Base-by-base conservation (phyloP, 768 basidiomycete species). In the Kockovaella imperatae region DNA sequence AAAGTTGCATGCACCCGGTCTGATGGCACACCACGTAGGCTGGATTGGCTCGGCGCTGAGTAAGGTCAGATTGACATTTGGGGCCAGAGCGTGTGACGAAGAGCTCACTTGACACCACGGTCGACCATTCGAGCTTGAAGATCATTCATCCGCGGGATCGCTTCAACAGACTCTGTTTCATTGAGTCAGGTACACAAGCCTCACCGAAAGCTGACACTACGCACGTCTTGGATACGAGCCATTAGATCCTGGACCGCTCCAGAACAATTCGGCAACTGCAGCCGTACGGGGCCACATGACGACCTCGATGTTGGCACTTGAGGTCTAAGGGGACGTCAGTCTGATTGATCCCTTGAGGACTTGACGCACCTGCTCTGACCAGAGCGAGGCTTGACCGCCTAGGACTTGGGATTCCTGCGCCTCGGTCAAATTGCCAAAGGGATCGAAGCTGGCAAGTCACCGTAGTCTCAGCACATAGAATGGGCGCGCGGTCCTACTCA, bases 241-340 rank as follows among this genome's bases (percentile, higher is more conserved):
- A n/a, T n/a, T n/a, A n/a, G n/a, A n/a, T n/a, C 36, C 36, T 15
- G 57, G 50, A 4, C 84, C 83, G 1, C 78, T 80, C 84, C 85
- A 87, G 68, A 84, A 86, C 15, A 86, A 62, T 74, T 87, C 86
- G 0, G 84, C 84, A 13, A 80, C 78, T 0, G 79, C 77, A 0
- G 81, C 82, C 13, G 82, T 80, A 42, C 83, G 76, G 11, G 83
- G 85, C 85, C 85, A 87, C 1, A 77, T 74, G 40, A 80, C 80
- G 2, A 78, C 59, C 56, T 87, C 84, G 23, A 86, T 67, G 58
- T 82, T 86, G 48, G 76, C n/a, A 82, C 77, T 5, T 77, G 76
- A 0, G 82, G 77, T 64, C 86, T 83, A 45, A 30, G 5, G 11
- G 8, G 25, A 31, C 6, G 43, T 20, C 8, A 6, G 31, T 35